These are phyloP conservation scores for Pythium plurisporium DNA, from an alignment of 352 stramenopile species.

Conservation along the genomic window DNA sequence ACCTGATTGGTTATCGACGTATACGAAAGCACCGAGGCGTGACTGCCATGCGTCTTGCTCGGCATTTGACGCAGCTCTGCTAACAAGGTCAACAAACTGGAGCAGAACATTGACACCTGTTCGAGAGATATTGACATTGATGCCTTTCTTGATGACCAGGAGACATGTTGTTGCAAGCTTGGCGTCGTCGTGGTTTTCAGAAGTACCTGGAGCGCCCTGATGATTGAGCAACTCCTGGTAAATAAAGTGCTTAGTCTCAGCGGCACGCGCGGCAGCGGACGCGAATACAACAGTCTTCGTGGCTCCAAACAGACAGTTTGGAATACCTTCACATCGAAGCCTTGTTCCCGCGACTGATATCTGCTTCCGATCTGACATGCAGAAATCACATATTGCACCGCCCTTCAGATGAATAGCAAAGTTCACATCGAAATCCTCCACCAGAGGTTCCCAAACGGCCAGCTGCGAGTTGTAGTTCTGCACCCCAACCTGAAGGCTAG, in stretches of 20 bases:
- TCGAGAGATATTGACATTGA: slow-evolving; percentile 78
- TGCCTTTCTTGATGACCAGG: slow-evolving; percentile 71
- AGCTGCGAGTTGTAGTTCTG: slow-evolving; percentile 87
- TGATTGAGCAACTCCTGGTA: slow-evolving; percentile 61
- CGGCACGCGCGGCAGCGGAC: slow-evolving; percentile 51
- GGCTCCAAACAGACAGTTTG: slow-evolving; percentile 63
- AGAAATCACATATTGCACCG: slow-evolving; percentile 74
- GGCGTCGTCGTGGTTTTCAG: slow-evolving; percentile 35
- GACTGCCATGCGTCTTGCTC: slow-evolving; percentile 33
- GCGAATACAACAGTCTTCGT: slow-evolving; percentile 67
- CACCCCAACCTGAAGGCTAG: slow-evolving; percentile 60
- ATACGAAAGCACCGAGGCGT: slow-evolving; percentile 76
- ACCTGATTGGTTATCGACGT: slow-evolving; percentile 83
- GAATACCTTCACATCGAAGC: slow-evolving; percentile 63
- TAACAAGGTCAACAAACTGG: slow-evolving; percentile 71
- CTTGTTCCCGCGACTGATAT: slow-evolving; percentile 51
- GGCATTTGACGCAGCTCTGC: slow-evolving; percentile 39
- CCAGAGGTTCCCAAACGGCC: slow-evolving; percentile 77
- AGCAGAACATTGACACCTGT: slow-evolving; percentile 83
- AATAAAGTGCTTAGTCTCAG: slow-evolving; percentile 83
- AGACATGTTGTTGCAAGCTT: slow-evolving; percentile 63
- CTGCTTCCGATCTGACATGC: slow-evolving; percentile 65
- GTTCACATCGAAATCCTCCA: slow-evolving; percentile 84
- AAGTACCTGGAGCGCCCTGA: background rate
- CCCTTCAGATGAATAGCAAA: slow-evolving; percentile 62